These are phyloP conservation scores for Blastomyces silverae DNA, from an alignment of 2,329 filamentous ascomycete genomes.

Conservation along the genomic window DNA sequence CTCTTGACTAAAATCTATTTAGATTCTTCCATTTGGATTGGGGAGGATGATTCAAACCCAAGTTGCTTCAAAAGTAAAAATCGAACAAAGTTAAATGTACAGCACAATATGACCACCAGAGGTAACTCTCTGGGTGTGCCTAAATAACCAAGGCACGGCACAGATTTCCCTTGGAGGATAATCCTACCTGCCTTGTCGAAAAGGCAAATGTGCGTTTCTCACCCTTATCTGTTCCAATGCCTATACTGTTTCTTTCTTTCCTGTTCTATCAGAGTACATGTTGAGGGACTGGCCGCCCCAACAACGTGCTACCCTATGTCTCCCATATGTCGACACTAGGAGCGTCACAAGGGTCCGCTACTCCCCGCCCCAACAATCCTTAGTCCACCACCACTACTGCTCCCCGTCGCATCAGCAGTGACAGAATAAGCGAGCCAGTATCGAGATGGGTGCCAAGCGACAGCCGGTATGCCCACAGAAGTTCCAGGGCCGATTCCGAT, in stretches of 20 bases:
- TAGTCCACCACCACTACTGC: constrained; percentile 37
- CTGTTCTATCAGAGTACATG: not conserved
- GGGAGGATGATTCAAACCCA: not conserved
- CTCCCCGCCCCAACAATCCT: constrained; percentile 45
- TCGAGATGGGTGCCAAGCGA: constrained; percentile 46
- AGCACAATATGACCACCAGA: no score
- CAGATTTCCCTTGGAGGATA: not conserved
- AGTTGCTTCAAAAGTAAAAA: constrained; percentile 2
- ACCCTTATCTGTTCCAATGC: not conserved
- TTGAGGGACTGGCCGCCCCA: not conserved
- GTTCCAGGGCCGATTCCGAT: not conserved
- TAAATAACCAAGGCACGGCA: not conserved
- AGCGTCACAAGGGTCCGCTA: constrained; percentile 4
- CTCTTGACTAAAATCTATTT: not conserved
- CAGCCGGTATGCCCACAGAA: constrained; percentile 40
- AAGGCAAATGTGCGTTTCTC: not conserved
- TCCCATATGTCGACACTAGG: not conserved
- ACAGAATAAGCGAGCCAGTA: constrained; percentile 47
- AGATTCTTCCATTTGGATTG: not conserved
- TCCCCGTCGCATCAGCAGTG: constrained; percentile 38
- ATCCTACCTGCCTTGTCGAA: not conserved
- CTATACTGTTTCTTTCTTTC: not conserved
- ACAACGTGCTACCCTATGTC: not conserved
- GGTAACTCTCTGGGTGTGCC: not conserved
- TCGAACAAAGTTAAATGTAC: not conserved